These are phyloP conservation scores for Lipomyces spencermartinsiae DNA, from an alignment of 805 yeast species.

Conservation along the genomic window DNA sequence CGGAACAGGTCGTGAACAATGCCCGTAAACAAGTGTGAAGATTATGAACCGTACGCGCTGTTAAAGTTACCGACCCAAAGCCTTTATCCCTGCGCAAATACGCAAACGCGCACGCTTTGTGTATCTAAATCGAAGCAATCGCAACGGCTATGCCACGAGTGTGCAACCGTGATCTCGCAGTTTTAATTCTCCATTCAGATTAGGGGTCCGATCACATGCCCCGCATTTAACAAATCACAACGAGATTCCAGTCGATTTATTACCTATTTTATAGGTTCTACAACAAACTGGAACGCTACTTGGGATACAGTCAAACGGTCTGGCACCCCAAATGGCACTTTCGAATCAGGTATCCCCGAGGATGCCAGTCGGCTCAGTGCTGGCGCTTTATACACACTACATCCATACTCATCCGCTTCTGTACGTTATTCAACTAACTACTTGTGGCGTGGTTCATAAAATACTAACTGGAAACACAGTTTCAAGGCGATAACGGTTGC, in stretches of 20 bases:
- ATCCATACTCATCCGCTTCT: constrained; percentile 10
- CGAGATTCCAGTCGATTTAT: neutral
- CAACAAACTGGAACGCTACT: neutral
- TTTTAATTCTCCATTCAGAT: no score
- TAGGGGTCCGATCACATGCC: neutral
- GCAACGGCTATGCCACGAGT: neutral
- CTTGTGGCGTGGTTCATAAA: neutral
- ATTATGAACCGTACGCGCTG: no score
- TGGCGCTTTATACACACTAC: neutral
- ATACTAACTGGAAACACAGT: constrained; percentile 1
- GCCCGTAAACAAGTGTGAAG: no score
- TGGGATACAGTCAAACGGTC: neutral
- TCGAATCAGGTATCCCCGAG: neutral
- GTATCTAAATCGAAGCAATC: neutral
- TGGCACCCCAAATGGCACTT: neutral
- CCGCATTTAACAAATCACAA: neutral
- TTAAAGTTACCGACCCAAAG: neutral
- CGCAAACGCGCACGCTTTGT: neutral
- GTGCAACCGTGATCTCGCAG: neutral
- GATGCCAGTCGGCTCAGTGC: neutral
- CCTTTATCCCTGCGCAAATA: constrained; percentile 6
- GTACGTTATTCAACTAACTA: neutral
- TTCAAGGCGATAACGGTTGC: constrained; percentile 15
- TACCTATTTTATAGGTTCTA: neutral
- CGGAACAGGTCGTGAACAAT: neutral